Evolutionary conservation across 2,329 filamentous ascomycete genomes (phyloP), one percentile per base, ranked within the genome.

Genomic region (Fusarium newnesense): DNA sequence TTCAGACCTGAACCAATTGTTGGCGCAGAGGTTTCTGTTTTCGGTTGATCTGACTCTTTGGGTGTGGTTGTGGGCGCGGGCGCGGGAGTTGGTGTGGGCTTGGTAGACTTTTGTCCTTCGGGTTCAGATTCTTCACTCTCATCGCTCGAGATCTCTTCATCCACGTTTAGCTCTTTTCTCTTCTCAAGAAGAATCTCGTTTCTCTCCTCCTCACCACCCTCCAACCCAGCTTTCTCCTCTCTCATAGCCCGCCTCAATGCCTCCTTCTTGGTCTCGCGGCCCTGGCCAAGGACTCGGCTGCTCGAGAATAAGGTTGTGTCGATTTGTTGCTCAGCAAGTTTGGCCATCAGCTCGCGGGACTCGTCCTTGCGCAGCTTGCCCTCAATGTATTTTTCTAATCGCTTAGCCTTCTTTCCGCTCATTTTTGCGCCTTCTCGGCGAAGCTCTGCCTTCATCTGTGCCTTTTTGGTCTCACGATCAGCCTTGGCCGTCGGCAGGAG

Each of bases 291-390:
- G 64, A 90, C 90, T 74, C 90, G 93, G 59, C 92, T 93, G 80
- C 94, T 97, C 65, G 91, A 87, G 69, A 97, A 92, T 26, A 94
- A 84, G 70, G 89, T 94, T 3, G 94, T 97, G 80, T 98, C 95
- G 74, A 96, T 89, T 78, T 93, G 95, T 61, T 90, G 88, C 69
- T 90, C 87, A 24, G 94, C 93, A 32, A 99, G 87, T 80, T 96
- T 95, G 79, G 93, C 93, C 76, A 98, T 87, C 36, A 99, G 85
- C 64, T 91, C 93, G 34, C 94, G 87, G 78, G 94, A 97, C 81
- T 98, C 96, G 79, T 99, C 96, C 81, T 97, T 98, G 81, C 92
- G 93, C 50, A 99, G 86, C 87, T 99, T 99, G 66, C 89, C 96
- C 78, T 98, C 95, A 73, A 92, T 91, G 79, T 92, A 92, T 78